phyloP scores from a whole-genome alignment of 148 eudicot species.

The Polygonum maritimum region DNA sequence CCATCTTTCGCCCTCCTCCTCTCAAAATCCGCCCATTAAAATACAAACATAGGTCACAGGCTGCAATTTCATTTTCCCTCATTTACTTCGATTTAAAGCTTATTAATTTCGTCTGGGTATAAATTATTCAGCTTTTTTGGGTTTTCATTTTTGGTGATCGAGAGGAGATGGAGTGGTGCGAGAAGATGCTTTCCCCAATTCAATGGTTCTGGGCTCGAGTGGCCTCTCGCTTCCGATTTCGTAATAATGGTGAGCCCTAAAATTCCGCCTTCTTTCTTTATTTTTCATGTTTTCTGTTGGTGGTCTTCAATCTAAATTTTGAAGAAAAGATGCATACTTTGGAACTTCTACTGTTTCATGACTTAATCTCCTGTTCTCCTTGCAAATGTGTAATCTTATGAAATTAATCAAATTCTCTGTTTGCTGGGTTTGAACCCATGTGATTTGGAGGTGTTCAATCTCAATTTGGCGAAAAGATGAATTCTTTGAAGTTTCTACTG shows the following conservation, averaged over 20 bases:
- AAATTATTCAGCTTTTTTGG: background rate
- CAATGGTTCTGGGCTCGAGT: constrained; percentile 20
- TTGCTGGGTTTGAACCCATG: too few species aligned
- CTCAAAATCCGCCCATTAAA: background rate
- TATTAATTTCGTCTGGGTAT: background rate
- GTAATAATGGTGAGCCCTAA: constrained; percentile 19
- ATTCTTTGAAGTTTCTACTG: background rate
- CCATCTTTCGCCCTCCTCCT: constrained; percentile 4
- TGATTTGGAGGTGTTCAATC: background rate
- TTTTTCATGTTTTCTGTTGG: background rate
- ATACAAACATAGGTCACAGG: background rate
- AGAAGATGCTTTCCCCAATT: constrained; percentile 17
- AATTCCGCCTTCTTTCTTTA: background rate
- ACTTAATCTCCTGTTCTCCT: background rate
- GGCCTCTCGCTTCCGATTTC: constrained; percentile 19
- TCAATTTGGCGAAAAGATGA: too few species aligned
- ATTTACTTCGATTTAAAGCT: background rate
- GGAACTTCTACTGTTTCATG: background rate
- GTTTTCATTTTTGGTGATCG: background rate
- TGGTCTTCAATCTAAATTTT: background rate
- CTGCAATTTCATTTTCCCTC: background rate
- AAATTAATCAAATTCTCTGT: too few species aligned
- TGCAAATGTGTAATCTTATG: too few species aligned
- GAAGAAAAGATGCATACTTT: too few species aligned
- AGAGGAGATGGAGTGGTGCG: constrained; percentile 20